Conservation (phyloP, 2,329 filamentous ascomycete genomes). For the Fonsecaea monophora region DNA sequence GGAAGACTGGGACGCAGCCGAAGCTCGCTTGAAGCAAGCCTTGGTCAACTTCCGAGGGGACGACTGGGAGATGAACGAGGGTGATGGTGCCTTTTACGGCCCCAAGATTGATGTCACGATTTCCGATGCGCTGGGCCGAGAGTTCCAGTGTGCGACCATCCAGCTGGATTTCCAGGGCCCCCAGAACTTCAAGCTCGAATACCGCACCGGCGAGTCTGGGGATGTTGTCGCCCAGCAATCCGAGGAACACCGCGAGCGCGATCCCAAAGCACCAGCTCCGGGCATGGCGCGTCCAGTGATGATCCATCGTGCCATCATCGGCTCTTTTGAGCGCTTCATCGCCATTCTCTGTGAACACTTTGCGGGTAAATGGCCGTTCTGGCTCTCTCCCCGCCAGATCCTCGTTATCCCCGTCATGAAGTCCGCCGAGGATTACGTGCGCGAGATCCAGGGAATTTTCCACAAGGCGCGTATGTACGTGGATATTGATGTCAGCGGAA, state of each 20-base stretch:
- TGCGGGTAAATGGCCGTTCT: constrained; percentile 61
- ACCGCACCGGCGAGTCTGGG: constrained; percentile 74
- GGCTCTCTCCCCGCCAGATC: constrained; percentile 59
- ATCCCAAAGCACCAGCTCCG: constrained; percentile 44
- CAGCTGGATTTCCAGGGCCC: constrained; percentile 90
- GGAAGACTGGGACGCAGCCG: constrained; percentile 87
- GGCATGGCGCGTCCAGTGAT: constrained; percentile 59
- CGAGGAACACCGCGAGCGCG: constrained; percentile 39
- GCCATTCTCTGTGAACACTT: constrained; percentile 60
- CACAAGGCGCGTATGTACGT: constrained; percentile 55
- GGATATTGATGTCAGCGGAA: constrained; percentile 57
- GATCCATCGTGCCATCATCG: constrained; percentile 60
- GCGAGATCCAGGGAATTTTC: constrained; percentile 55
- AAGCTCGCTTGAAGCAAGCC: constrained; percentile 78
- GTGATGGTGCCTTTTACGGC: constrained; percentile 97
- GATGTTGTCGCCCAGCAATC: constrained; percentile 47
- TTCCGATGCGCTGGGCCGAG: constrained; percentile 81
- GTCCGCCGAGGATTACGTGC: constrained; percentile 55
- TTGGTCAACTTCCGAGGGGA: constrained; percentile 77
- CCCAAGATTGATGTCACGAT: constrained; percentile 99
- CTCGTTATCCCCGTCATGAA: constrained; percentile 60
- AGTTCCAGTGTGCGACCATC: constrained; percentile 90
- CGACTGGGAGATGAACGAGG: constrained; percentile 88
- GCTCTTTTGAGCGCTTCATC: constrained; percentile 59
- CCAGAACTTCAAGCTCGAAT: constrained; percentile 85